Evolutionary conservation across 305 asterid genomes (phyloP).

Genomic region (Fraxinus xanthoxyloides): DNA sequence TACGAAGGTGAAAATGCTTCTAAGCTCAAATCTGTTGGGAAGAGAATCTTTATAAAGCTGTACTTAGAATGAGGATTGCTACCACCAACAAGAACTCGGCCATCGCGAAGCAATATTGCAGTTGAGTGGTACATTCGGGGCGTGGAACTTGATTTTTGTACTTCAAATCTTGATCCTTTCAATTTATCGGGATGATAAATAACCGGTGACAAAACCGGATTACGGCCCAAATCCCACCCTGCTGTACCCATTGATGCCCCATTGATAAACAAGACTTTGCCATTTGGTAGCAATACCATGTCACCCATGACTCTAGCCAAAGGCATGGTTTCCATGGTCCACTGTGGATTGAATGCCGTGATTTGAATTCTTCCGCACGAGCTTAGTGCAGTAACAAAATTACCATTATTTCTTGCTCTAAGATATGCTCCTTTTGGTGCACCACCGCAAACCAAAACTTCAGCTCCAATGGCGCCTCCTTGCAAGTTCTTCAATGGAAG

Average conservation of each 20-base stretch:
- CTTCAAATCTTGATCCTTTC: constrained; percentile 32
- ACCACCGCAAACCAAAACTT: constrained; percentile 56
- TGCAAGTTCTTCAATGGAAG: constrained; percentile 37
- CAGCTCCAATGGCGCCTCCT: constrained; percentile 15
- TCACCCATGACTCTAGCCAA: constrained; percentile 55
- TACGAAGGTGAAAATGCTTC: constrained; percentile 49
- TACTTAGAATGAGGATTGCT: constrained; percentile 49
- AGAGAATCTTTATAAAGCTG: constrained; percentile 30
- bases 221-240: constrained; percentile 50
- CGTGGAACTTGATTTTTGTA: constrained; percentile 22
- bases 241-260: constrained; percentile 47
- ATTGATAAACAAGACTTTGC: constrained; percentile 45
- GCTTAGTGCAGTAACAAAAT: constrained; percentile 35
- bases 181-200: constrained; percentile 36
- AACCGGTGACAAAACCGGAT: constrained; percentile 40
- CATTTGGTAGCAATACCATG: constrained; percentile 54
- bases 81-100: constrained; percentile 49
- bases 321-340: constrained; percentile 61
- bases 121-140: constrained; percentile 66
- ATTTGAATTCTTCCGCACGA: constrained; percentile 47
- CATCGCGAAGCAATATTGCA: constrained; percentile 41
- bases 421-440: constrained; percentile 48
- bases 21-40: constrained; percentile 45
- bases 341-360: constrained; percentile 41
- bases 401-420: constrained; percentile 20